Conservation (phyloP, 345 rosid species). For the Physaria fendleri region DNA sequence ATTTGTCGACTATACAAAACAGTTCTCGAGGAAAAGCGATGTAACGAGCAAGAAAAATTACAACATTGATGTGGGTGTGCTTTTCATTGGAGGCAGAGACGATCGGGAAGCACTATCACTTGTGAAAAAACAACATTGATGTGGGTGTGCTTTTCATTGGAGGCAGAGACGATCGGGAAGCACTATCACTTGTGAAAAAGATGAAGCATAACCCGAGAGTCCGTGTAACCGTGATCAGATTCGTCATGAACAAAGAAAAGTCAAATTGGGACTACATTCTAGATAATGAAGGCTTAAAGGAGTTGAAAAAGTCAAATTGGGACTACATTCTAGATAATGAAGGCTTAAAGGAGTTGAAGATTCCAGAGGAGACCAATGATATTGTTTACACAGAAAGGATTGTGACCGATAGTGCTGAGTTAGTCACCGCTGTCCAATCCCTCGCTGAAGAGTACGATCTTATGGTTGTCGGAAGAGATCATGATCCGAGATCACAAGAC, state of each 20-base stretch:
- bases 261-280: conserved; percentile 4
- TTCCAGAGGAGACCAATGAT: neutral
- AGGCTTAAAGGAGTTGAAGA: neutral
- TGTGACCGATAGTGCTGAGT: conserved; percentile 3
- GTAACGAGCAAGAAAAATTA: neutral
- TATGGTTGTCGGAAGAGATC: conserved; percentile 22
- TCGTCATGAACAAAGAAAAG: neutral
- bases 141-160: conserved; percentile 17
- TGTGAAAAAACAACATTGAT: neutral
- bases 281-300: conserved; percentile 1
- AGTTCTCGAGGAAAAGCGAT: neutral
- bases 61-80: too few relatives aligned
- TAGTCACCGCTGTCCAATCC: neutral
- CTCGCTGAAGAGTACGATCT: neutral
- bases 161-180: conserved; percentile 20
- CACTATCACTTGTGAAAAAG: conserved; percentile 1
- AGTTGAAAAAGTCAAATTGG: neutral
- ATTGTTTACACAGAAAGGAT: conserved; percentile 1
- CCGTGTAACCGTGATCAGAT: neutral
- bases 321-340: conserved; percentile 14
- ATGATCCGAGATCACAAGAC: neutral
- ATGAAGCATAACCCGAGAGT: conserved; percentile 6
- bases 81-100: too few relatives aligned
- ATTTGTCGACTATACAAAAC: too few relatives aligned
- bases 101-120: too few relatives aligned